Evolutionary conservation across 345 rosid genomes (phyloP).

Genomic region (Corchorus olitorius): DNA sequence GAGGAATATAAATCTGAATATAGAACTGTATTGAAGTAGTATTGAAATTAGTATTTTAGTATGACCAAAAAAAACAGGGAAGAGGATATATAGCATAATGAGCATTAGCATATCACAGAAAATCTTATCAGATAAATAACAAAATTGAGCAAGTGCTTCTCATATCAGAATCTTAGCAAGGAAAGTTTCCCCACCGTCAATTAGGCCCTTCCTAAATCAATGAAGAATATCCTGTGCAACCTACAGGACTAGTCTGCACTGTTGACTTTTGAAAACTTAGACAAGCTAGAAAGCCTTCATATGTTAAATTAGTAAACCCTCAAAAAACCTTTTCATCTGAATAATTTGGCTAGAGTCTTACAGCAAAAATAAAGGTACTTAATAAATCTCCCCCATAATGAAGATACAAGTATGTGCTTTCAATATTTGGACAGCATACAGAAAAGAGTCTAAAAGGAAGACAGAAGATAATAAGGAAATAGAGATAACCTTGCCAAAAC

Average conservation of each 20-base stretch:
- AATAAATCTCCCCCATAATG: not conserved
- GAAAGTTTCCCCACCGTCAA: not conserved
- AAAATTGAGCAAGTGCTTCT: not conserved
- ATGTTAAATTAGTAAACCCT: not conserved
- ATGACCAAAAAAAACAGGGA: not conserved
- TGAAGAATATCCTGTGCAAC: not conserved
- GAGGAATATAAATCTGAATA: not conserved
- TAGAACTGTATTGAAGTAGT: not conserved
- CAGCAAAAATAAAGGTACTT: not conserved
- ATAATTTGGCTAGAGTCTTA: not conserved
- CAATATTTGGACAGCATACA: not conserved
- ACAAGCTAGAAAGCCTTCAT: not conserved
- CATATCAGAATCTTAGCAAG: not conserved
- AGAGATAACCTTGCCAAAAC: slow-evolving; percentile 48
- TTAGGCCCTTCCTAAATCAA: not conserved
- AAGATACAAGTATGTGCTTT: not conserved
- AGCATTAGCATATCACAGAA: not conserved
- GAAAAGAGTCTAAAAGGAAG: slow-evolving; percentile 1
- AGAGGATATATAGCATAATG: not conserved
- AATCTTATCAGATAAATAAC: slow-evolving; percentile 1
- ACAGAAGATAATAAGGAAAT: slow-evolving; percentile 17
- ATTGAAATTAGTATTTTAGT: no score
- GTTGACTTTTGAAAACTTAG: not conserved
- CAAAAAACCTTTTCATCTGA: not conserved
- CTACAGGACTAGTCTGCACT: not conserved